These are phyloP conservation scores for Podospora tetraspora DNA, from an alignment of 495 filamentous ascomycete species.

Conservation along the genomic window DNA sequence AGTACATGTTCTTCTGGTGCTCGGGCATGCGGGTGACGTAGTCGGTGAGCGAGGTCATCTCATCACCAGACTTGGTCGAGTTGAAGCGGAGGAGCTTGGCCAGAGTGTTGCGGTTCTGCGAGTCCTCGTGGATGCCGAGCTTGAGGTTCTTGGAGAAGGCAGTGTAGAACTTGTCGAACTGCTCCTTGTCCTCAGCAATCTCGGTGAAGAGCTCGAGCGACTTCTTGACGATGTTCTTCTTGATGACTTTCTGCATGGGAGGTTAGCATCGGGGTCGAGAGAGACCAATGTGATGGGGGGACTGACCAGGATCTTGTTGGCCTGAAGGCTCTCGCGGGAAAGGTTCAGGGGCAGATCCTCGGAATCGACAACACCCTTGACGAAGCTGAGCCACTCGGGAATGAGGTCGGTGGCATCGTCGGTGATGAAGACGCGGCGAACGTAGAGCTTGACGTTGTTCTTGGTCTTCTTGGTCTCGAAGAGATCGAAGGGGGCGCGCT, in stretches of 20 bases:
- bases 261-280: not conserved
- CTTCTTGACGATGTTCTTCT: conserved; percentile 99
- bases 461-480: conserved; percentile 99
- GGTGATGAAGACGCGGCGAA: conserved; percentile 99
- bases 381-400: conserved; percentile 97
- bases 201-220: conserved; percentile 97
- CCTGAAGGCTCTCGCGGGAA: conserved; percentile 99
- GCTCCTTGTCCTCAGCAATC: conserved; percentile 98
- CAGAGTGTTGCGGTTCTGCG: conserved; percentile 87
- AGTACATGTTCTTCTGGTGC: conserved; percentile 99
- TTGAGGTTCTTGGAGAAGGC: conserved; percentile 99
- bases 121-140: conserved; percentile 99
- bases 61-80: conserved; percentile 98
- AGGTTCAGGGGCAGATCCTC: conserved; percentile 98
- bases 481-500: conserved; percentile 98
- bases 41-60: conserved; percentile 88
- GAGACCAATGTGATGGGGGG: not conserved
- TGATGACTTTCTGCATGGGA: conserved; percentile 79
- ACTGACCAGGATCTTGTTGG: conserved; percentile 95
- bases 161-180: conserved; percentile 99
- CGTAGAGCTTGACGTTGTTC: conserved; percentile 99
- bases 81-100: conserved; percentile 98
- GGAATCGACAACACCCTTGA: conserved; percentile 99
- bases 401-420: conserved; percentile 99
- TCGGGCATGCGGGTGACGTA: conserved; percentile 98